A percentile compares a stretch with the other conserved stretches of the same genome.
Conservation (phyloP, 345 rosid genomes). For the Abelmoschus esculentus region DNA sequence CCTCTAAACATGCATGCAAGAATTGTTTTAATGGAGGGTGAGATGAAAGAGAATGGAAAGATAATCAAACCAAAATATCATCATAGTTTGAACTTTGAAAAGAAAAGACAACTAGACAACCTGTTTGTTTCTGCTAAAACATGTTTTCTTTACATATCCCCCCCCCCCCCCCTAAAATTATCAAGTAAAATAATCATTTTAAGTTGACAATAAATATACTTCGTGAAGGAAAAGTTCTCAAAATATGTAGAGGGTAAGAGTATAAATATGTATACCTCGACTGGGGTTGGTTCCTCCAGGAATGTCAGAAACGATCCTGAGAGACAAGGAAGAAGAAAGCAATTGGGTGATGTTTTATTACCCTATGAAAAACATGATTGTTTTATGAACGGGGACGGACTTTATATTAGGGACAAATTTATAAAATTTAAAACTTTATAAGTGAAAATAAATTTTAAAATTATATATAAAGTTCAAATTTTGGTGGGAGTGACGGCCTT, state of each 20-base stretch:
- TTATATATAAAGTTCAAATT: too few species aligned
- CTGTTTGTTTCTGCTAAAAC: not conserved
- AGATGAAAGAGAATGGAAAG: not conserved
- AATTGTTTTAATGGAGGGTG: not conserved
- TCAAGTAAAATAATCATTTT: too few species aligned
- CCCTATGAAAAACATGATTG: too few species aligned
- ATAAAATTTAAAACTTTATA: too few species aligned
- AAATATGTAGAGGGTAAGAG: too few species aligned
- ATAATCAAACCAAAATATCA: not conserved
- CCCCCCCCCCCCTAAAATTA: too few species aligned
- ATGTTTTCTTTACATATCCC: not conserved
- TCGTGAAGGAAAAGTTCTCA: too few species aligned
- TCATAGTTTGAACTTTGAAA: not conserved
- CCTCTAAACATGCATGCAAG: not conserved
- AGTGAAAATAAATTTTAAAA: too few species aligned
- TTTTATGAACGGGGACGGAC: too few species aligned
- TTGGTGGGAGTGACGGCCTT: too few species aligned
- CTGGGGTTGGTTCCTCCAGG: constrained; percentile 68
- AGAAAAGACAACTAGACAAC: not conserved
- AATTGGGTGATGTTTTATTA: not conserved
- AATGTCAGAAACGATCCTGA: constrained; percentile 71
- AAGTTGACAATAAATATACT: too few species aligned
- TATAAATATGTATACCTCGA: constrained; percentile 32
- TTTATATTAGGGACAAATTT: too few species aligned
- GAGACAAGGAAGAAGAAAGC: constrained; percentile 7